phyloP scores from a whole-genome alignment of 805 yeast species.

The Scheffersomyces lignosus region DNA sequence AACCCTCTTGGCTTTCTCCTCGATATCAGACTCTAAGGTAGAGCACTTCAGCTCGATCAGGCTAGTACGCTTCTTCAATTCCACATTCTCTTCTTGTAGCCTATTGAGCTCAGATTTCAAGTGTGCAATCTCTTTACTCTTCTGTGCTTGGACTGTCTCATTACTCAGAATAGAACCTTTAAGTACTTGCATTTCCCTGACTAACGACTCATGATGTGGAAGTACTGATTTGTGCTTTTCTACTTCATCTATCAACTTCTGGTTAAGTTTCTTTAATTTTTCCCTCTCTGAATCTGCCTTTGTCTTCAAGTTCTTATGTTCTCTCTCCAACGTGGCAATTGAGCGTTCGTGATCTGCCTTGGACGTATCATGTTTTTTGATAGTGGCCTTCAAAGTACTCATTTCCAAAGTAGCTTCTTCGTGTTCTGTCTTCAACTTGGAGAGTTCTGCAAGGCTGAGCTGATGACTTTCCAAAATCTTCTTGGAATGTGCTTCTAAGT shows the following conservation, averaged over 20 bases:
- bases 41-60: too few relatives aligned
- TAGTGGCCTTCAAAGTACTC: conserved; percentile 4
- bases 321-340: conserved; percentile 8
- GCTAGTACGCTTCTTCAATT: conserved; percentile 16
- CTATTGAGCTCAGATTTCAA: conserved; percentile 10
- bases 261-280: conserved; percentile 8
- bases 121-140: conserved; percentile 13
- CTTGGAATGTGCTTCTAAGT: conserved; percentile 25
- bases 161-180: conserved; percentile 12
- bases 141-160: conserved; percentile 5
- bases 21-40: too few relatives aligned
- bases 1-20: conserved; percentile 20
- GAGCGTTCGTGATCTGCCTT: conserved; percentile 8
- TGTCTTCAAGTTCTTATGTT: conserved; percentile 6
- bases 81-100: conserved; percentile 10
- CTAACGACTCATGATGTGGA: conserved; percentile 10
- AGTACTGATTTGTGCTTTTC: conserved; percentile 5
- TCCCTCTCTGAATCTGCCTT: conserved; percentile 5
- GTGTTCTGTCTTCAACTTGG: conserved; percentile 8
- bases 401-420: conserved; percentile 2
- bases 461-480: conserved; percentile 9
- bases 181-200: conserved; percentile 10
- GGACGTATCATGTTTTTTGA: conserved; percentile 7
- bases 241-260: conserved; percentile 9
- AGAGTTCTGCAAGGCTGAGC: conserved; percentile 8